Evolutionary conservation across 148 eudicot genomes (phyloP), one percentile per base, ranked within the genome.

Genomic region (Camellia sinensis): DNA sequence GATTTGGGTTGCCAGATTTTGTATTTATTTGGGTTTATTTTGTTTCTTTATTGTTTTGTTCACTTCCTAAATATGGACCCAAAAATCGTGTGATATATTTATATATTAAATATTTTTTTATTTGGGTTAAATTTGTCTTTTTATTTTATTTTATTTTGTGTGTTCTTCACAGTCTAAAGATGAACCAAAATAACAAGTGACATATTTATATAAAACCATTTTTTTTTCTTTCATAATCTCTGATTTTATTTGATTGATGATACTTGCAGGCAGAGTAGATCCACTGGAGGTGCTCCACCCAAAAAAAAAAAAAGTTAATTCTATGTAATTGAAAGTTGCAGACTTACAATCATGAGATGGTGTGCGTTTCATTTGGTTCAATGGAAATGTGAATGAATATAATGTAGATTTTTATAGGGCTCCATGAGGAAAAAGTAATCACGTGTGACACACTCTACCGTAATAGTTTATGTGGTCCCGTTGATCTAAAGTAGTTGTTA

Each of bases 381-480:
- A 17, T 69, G 15, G 46, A n/a, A 3, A n/a, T 8, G 64, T 13
- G 48, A 17, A 40, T 37, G 44, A 56, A 43, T 59, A 10, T 44
- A 7, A 43, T 6, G 78, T 29, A 59, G 53, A 75, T 40, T 14
- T 75, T 40, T 57, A 14, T 60, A 45, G 44, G 64, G 19, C 18
- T 3, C 0, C 5, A 2, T 1, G 2, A 3, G 64, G 60, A 13
- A 13, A 21, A 52, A 67, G 19, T 61, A 19, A 62, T 79, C 76
- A 60, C 76, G 76, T 79, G 77, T 73, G 77, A 7, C 68, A 52
- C 29, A 77, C 17, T 65, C 77, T 61, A 62, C 61, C 17, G 53
- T 80, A 48, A 72, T 18, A 53, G 56, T 43, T 14, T 37, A 1
- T 44, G 83, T 75, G 79, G 83, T 75, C 74, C 83, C 76, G n/a